These are phyloP conservation scores for Fonsecaea erecta DNA, from an alignment of 2,329 filamentous ascomycete genomes.

Conservation along the genomic window DNA sequence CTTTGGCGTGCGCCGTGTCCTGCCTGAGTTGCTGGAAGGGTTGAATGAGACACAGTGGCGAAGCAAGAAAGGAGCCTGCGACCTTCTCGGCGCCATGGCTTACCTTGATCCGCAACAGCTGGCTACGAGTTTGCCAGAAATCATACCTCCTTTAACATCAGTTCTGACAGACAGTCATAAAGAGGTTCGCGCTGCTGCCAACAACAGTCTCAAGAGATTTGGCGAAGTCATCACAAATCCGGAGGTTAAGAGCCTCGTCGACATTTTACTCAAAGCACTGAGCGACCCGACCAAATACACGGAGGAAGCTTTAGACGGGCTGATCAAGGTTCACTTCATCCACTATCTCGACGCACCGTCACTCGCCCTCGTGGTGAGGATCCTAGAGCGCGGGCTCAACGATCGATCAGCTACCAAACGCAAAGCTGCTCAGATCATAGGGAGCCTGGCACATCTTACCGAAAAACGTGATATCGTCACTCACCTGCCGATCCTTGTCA, in stretches of 20 bases:
- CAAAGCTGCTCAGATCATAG: slow-evolving; percentile 96
- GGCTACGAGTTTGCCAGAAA: slow-evolving; percentile 87
- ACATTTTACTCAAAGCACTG: slow-evolving; percentile 89
- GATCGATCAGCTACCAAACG: slow-evolving; percentile 94
- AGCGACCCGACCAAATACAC: slow-evolving; percentile 98
- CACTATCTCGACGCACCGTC: slow-evolving; percentile 99
- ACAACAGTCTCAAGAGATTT: slow-evolving; percentile 95
- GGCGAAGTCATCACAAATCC: slow-evolving; percentile 98
- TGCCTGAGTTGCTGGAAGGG: slow-evolving; percentile 88
- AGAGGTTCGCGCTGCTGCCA: slow-evolving; percentile 88
- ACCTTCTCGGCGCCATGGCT: slow-evolving; percentile 95
- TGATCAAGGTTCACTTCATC: slow-evolving; percentile 98
- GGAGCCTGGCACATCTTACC: slow-evolving; percentile 93
- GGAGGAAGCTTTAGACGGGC: slow-evolving; percentile 85
- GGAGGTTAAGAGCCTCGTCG: slow-evolving; percentile 90
- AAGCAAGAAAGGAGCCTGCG: slow-evolving; percentile 97
- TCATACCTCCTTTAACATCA: slow-evolving; percentile 91
- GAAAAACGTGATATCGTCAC: slow-evolving; percentile 91
- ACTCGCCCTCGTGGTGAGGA: slow-evolving; percentile 89
- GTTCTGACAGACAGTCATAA: slow-evolving; percentile 98
- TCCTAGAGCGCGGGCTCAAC: slow-evolving; percentile 86
- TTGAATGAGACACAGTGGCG: slow-evolving; percentile 96
- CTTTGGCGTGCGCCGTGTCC: slow-evolving; percentile 91
- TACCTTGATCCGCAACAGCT: slow-evolving; percentile 96
- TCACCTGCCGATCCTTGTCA: slow-evolving; percentile 89